Percentiles rank a stretch among this genome's conserved stretches.
phyloP scores from a whole-genome alignment of 129 eudicot genomes.

The Dittrichia graveolens region DNA sequence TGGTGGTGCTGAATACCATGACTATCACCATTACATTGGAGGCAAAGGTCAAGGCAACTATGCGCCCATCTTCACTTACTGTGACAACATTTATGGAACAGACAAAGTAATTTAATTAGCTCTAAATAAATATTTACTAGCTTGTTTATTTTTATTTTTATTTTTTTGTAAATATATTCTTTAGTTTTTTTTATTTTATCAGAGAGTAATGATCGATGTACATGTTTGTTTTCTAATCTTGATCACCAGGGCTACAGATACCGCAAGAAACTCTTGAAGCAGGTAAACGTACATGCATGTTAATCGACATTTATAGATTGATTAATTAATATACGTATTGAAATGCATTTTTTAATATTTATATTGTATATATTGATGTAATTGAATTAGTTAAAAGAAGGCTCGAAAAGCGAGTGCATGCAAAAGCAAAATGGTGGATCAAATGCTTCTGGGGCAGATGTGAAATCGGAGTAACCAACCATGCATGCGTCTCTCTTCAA shows the following conservation, averaged over 20 bases:
- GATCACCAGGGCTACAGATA: slow-evolving; percentile 66
- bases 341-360: too few relatives aligned
- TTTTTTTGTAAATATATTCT: too few relatives aligned
- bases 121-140: too few relatives aligned
- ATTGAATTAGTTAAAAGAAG: slow-evolving; percentile 3
- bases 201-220: neutral
- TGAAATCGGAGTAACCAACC: slow-evolving; percentile 38
- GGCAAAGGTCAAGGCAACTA: slow-evolving; percentile 89
- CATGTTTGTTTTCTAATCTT: slow-evolving; percentile 7
- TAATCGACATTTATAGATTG: neutral
- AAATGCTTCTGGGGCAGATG: slow-evolving; percentile 30
- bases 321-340: neutral
- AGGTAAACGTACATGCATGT: slow-evolving; percentile 36
- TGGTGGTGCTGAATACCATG: slow-evolving; percentile 90
- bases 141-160: too few relatives aligned
- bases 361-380: neutral
- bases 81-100: slow-evolving; percentile 88
- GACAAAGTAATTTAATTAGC: slow-evolving; percentile 54
- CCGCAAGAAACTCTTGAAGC: slow-evolving; percentile 67
- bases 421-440: slow-evolving; percentile 5
- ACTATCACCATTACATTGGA: slow-evolving; percentile 91
- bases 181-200: too few relatives aligned
- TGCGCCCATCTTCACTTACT: slow-evolving; percentile 83
- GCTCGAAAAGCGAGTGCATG: neutral
- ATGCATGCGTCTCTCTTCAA: too few relatives aligned